phyloP scores from a whole-genome alignment of 2,329 filamentous ascomycete genomes.

The Beauveria sp. region DNA sequence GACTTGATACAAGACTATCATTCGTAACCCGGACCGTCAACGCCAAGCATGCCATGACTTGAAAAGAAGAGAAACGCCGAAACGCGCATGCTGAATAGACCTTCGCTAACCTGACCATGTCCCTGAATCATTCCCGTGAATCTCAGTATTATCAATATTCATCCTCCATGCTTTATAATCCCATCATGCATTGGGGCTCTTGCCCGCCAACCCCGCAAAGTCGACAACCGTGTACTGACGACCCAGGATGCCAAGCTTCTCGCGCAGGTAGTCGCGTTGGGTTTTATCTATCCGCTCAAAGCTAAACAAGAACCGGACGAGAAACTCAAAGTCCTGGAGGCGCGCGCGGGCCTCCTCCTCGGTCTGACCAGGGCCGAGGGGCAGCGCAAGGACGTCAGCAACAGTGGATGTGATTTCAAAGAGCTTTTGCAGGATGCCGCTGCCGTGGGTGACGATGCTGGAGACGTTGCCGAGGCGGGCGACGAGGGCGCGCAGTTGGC shows the following conservation, averaged over 20 bases:
- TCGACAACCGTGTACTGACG: conserved; percentile 23
- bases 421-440: conserved; percentile 49
- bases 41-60: background rate
- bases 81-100: background rate
- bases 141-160: background rate
- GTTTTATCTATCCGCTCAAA: conserved; percentile 40
- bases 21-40: background rate
- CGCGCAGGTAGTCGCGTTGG: conserved; percentile 32
- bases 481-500: conserved; percentile 31
- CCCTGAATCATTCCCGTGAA: background rate
- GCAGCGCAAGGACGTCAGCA: conserved; percentile 48
- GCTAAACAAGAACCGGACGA: conserved; percentile 42
- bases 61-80: background rate
- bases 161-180: background rate
- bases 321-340: conserved; percentile 46
- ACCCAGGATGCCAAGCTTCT: conserved; percentile 30
- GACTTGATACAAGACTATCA: background rate
- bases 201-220: conserved; percentile 19
- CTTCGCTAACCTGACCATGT: background rate
- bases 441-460: conserved; percentile 47
- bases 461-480: conserved; percentile 26
- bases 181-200: conserved; percentile 15
- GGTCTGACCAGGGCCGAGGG: conserved; percentile 29
- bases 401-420: conserved; percentile 55
- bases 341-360: conserved; percentile 37